Conservation (phyloP, 768 basidiomycete species). For the Lentinula sp. region DNA sequence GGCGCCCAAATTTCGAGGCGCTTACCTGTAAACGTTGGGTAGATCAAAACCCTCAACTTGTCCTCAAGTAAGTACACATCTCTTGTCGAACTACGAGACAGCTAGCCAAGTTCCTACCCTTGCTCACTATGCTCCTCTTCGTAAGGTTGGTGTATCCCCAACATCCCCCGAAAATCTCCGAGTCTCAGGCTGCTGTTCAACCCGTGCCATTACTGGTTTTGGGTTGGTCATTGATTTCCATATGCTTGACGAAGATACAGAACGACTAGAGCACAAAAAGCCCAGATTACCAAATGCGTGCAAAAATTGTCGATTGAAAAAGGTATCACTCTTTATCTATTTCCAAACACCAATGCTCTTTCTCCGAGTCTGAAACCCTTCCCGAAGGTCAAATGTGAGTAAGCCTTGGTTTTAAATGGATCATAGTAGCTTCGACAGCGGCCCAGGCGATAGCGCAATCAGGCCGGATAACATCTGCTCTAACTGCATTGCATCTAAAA, state of each 20-base stretch:
- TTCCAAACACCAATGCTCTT: slow-evolving; percentile 9
- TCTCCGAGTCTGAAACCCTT: neutral
- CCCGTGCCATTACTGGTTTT: no score
- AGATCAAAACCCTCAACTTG: no score
- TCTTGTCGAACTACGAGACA: no score
- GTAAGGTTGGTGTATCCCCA: no score
- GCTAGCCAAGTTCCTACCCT: no score
- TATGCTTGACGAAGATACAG: neutral
- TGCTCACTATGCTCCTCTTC: no score
- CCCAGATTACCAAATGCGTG: slow-evolving; percentile 21
- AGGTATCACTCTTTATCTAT: slow-evolving; percentile 46
- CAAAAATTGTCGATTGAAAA: slow-evolving; percentile 56
- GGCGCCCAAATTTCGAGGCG: no score
- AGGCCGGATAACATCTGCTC: slow-evolving; percentile 30
- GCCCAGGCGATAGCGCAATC: slow-evolving; percentile 35
- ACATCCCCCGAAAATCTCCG: no score
- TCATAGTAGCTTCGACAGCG: neutral
- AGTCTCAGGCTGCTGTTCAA: no score
- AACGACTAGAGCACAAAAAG: neutral
- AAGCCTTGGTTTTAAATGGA: neutral
- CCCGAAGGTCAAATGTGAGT: slow-evolving; percentile 5
- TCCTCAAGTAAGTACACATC: no score
- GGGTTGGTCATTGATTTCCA: neutral
- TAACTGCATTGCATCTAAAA: slow-evolving; percentile 27
- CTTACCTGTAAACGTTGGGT: no score